Conservation (phyloP, 345 rosid species). For the Viola odorata region DNA sequence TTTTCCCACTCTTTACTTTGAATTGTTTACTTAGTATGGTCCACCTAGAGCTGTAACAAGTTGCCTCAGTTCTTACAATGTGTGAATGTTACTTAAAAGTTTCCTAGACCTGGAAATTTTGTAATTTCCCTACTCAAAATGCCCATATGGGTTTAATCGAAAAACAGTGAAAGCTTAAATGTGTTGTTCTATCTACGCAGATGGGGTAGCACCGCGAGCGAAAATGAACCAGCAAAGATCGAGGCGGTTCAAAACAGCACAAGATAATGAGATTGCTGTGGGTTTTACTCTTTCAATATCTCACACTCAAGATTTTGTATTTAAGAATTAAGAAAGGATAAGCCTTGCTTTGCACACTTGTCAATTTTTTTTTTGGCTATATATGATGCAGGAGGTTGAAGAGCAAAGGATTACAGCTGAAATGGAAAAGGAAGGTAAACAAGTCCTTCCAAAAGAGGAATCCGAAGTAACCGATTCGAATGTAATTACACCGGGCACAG, state of each 20-base stretch:
- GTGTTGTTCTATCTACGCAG: constrained; percentile 2
- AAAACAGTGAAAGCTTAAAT: background rate
- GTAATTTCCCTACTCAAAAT: no score
- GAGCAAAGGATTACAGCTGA: constrained; percentile 15
- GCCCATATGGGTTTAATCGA: no score
- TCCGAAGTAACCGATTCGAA: constrained; percentile 17
- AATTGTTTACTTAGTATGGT: no score
- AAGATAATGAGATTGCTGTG: constrained; percentile 17
- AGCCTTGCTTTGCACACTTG: background rate
- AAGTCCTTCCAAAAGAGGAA: constrained; percentile 15
- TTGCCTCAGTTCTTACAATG: no score
- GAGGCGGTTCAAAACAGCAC: constrained; percentile 9
- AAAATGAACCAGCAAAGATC: constrained; percentile 30
- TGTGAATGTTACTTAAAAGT: no score
- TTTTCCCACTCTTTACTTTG: background rate
- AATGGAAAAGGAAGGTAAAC: constrained; percentile 24
- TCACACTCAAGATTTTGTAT: background rate
- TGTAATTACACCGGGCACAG: constrained; percentile 25
- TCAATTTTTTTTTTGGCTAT: background rate
- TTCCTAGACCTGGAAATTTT: no score
- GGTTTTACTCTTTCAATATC: background rate
- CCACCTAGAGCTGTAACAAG: no score
- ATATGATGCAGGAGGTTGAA: constrained; percentile 10
- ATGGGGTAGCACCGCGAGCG: constrained; percentile 34
- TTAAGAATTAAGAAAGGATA: background rate